phyloP scores from a whole-genome alignment of 176 grass and related monocot genomes.

The sorghum (Sorghum bicolor) region Sorghum_bicolor_NCBIv3 NC_012870.2:76683501-76684000 shows the following conservation, averaged over 20 bases:
- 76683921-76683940: neutral
- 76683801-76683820: conserved; percentile 91
- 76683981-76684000: neutral
- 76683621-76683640: too few species aligned
- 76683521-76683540: conserved; percentile 78
- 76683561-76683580: conserved; percentile 87
- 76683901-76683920: conserved; percentile 52
- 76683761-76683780: conserved; percentile 57
- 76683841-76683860: conserved; percentile 88
- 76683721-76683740: neutral
- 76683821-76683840: conserved; percentile 81
- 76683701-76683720: neutral
- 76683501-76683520: neutral
- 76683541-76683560: conserved; percentile 86
- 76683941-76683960: conserved; percentile 47
- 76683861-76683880: conserved; percentile 74
- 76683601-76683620: conserved; percentile 48
- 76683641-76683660: neutral
- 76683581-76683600: conserved; percentile 50
- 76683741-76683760: neutral
- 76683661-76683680: neutral
- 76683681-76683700: neutral
- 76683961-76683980: conserved; percentile 52
- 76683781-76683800: conserved; percentile 83
- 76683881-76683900: conserved; percentile 56